Base-by-base conservation (phyloP, 495 filamentous ascomycete species). In the Tetracladium setigerum region DNA sequence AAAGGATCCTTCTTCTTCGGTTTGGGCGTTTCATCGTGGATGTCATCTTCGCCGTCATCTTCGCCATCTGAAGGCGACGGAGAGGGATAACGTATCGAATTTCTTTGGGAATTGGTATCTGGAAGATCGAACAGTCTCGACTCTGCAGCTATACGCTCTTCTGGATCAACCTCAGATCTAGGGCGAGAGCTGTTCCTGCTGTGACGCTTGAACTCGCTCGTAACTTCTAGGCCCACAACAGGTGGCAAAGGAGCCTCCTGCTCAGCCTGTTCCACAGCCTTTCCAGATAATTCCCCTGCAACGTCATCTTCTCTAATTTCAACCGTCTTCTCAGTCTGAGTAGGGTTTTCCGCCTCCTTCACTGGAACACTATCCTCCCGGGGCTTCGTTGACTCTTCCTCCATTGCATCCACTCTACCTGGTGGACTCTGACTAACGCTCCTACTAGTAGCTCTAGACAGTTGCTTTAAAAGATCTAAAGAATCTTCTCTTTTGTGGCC, bases 401-500 rank as follows among this genome's bases (percentile, higher is more conserved):
- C 22, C 22, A 27, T 27, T 27, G 3, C n/a, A 2, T 40, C 18
- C 30, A 18, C 40, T 17, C 35, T 22, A 14, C 35, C 51, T 36
- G 58, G 62, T 45, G 17, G 33, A 53, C 60, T 41, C 56, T 39
- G 14, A 57, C 37, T 10, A 45, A 22, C 1, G 46, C 73, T 81
- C 30, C 65, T 67, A 54, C 74, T 84, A 16, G 81, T 74, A 15
- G 75, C 74, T 56, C 78, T 69, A 2, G 83, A 78, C 6, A 90
- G 67, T 43, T 70, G 76, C 40, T 75, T 76, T 48, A 88, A 69
- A 30, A 88, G 61, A 44, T 83, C 79, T 30, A 76, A 74, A 0
- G 85, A 85, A 54, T 86, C 84, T 41, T 76, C 70, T 45, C 65
- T 54, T 13, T 43, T 47, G 22, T 57, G 22, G 22, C 22, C 22